phyloP scores from a whole-genome alignment of 345 rosid species.

The Citrus medica region DNA sequence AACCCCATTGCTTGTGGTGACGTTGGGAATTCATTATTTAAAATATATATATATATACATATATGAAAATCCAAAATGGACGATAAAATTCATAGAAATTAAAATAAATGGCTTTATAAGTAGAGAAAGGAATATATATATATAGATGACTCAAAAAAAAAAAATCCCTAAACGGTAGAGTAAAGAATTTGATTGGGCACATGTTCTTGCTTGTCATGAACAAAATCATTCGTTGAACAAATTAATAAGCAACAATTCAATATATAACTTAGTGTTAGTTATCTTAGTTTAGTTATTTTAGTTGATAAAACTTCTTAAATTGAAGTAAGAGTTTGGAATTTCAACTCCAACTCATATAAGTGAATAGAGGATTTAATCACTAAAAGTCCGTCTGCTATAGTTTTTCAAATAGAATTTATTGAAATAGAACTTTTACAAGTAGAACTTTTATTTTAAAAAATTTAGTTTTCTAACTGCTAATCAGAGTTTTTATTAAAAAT shows the following conservation, averaged over 20 bases:
- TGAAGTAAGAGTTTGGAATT: too few species aligned
- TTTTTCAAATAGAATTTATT: too few species aligned
- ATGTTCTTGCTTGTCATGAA: neutral
- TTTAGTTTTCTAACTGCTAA: accelerated
- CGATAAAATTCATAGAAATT: neutral
- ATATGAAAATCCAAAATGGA: neutral
- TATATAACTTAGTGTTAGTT: neutral
- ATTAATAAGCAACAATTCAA: neutral
- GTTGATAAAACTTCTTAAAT: too few species aligned
- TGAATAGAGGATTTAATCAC: too few species aligned
- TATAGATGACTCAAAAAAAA: too few species aligned
- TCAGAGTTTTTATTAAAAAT: too few species aligned
- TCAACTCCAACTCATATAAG: too few species aligned
- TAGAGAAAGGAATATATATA: too few species aligned
- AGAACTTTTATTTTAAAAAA: too few species aligned
- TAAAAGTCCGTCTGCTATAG: too few species aligned
- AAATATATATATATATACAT: too few species aligned
- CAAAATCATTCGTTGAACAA: neutral
- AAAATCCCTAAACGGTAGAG: neutral
- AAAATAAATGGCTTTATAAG: neutral
- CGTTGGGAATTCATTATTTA: neutral
- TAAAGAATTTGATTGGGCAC: neutral
- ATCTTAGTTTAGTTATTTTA: neutral
- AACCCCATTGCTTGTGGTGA: neutral
- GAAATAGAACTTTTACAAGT: neutral